Percentiles rank a stretch among this genome's conserved stretches.
These are phyloP conservation scores for Lactarius hatsudake DNA, from an alignment of 768 basidiomycete genomes.

Conservation along the genomic window DNA sequence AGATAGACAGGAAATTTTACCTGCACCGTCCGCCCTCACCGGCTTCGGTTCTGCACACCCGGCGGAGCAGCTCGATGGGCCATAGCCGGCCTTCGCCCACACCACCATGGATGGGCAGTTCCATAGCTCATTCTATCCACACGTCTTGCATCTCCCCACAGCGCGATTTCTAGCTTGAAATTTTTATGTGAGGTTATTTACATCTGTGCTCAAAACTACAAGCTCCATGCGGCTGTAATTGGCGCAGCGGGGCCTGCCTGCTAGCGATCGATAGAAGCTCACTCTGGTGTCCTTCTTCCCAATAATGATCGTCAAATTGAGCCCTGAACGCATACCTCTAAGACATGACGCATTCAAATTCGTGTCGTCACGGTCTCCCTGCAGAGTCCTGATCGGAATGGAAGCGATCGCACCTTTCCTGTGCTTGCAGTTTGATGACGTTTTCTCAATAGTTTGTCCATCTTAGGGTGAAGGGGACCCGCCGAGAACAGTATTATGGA, in stretches of 20 bases:
- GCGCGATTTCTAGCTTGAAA: constrained; percentile 5
- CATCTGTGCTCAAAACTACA: not conserved
- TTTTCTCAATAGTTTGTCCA: not conserved
- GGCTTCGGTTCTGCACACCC: not conserved
- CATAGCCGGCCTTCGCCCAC: no score
- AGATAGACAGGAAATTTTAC: not conserved
- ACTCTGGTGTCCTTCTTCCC: not conserved
- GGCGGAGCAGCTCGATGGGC: not conserved
- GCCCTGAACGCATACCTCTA: not conserved
- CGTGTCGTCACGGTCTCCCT: not conserved
- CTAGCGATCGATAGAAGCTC: not conserved
- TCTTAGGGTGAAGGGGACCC: not conserved
- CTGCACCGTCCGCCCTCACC: not conserved
- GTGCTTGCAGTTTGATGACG: not conserved
- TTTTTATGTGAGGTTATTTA: not conserved
- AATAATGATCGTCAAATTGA: not conserved
- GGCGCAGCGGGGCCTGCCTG: not conserved
- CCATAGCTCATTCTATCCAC: not conserved
- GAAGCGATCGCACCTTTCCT: not conserved
- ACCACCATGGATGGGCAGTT: no score
- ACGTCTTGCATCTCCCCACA: not conserved
- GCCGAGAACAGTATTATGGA: not conserved
- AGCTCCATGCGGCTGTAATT: not conserved
- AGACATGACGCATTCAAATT: not conserved
- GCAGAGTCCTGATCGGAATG: not conserved